Evolutionary conservation across 371 early-diverging fungal species (phyloP).

Genomic region (Entomophthora muscae): DNA sequence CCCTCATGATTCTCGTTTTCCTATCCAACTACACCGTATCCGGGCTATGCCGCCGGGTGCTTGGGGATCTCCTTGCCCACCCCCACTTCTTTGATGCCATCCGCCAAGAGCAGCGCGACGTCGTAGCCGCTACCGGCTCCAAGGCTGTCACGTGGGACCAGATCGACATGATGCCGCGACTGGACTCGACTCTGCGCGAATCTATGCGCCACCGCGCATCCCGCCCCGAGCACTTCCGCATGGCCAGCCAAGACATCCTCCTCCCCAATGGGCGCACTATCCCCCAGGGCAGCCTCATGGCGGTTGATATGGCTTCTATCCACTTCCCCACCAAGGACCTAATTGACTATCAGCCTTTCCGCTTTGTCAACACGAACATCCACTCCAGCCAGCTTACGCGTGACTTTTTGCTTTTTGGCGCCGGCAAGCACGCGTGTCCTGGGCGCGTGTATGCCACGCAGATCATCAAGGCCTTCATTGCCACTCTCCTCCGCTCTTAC

Average conservation of each 20-base stretch:
- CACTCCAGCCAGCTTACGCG: not conserved
- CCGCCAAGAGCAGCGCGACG: not conserved
- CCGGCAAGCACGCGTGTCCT: not conserved
- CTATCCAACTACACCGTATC: not conserved
- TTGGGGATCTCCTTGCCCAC: not conserved
- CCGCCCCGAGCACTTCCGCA: not conserved
- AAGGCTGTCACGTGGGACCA: not conserved
- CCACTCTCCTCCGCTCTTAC: not conserved
- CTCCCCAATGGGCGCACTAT: not conserved
- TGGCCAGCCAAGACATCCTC: not conserved
- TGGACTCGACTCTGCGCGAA: not conserved
- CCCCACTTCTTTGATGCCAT: not conserved
- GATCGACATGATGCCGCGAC: not conserved
- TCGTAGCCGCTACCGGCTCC: too few species aligned
- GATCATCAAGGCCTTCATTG: not conserved
- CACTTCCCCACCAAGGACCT: not conserved
- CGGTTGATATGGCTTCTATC: not conserved
- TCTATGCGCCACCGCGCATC: not conserved
- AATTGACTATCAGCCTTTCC: not conserved
- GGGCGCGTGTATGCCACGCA: not conserved
- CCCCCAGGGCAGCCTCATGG: not conserved
- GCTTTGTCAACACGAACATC: not conserved
- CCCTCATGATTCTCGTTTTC: not conserved
- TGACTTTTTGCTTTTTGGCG: not conserved
- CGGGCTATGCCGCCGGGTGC: not conserved